Base-by-base conservation (phyloP, 768 basidiomycete genomes). In the Cantharellus anzutake region DNA sequence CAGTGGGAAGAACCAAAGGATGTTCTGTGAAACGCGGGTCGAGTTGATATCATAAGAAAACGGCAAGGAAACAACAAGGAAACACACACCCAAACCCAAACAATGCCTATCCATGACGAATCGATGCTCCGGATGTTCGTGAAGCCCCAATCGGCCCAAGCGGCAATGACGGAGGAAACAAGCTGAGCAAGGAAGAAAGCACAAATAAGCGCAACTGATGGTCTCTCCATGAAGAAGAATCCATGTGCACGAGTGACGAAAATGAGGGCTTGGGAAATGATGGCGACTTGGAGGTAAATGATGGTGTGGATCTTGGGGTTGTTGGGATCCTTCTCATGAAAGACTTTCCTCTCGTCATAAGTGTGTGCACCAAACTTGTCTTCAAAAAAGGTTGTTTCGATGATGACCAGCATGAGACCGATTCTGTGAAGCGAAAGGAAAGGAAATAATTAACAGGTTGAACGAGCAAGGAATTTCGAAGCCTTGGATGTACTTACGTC, bases 251-350 rank as follows among this genome's bases (percentile, higher is more conserved):
- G 89, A 44, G 91, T 94, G 71, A 93, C 81, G 75, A 94, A 94
- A 74, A 94, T 96, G 64, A 98, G 77, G 2, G 94, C 94, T 72
- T 98, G 94, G 52, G 94, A 97, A 75, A 98, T 98, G 73, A 97
- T 93, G 62, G 94, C 94, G 61, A 98, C 94, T 74, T 94, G 90
- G 65, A 93, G 80, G 77, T 96, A 94, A 69, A 92, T 77, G 66
- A 96, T 79, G 75, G 84, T 86, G 76, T 94, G 90, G 3, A 92
- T 74, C 65, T 82, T 75, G n/a, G 70, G 71, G 69, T 89, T 84
- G 69, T 86, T 86, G 65, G 75, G 72, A 41, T 70, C 59, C 56
- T 76, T 71, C 7, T 11, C 14, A 4, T 65, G 60, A 48, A 65
- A 64, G 5, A 62, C 51, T 2, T 29, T 60, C n/a, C 69, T 64